phyloP scores from a whole-genome alignment of 2,329 filamentous ascomycete species.

The Neurospora crassa region DNA sequence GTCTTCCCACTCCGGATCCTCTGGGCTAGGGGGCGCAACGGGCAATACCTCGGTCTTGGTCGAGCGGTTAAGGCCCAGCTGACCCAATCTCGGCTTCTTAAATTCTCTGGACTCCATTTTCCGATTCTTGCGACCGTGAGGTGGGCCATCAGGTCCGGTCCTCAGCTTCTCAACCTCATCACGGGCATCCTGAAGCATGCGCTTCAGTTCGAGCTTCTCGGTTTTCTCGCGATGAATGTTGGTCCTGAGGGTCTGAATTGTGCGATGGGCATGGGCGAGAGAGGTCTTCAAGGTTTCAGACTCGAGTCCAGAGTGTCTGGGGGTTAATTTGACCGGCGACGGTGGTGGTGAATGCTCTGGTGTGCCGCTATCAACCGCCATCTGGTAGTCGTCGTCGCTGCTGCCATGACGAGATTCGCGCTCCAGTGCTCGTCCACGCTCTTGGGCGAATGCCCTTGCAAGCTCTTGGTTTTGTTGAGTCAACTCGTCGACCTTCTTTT shows the following conservation, averaged over 20 bases:
- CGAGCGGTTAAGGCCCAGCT: conserved; percentile 66
- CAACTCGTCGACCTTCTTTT: conserved; percentile 81
- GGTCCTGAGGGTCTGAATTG: conserved; percentile 90
- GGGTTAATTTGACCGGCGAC: conserved; percentile 85
- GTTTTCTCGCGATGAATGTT: conserved; percentile 97
- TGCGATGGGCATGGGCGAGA: conserved; percentile 85
- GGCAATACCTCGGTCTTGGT: conserved; percentile 61
- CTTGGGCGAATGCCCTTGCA: conserved; percentile 70
- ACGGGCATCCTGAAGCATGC: conserved; percentile 87
- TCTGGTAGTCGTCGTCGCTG: conserved; percentile 55
- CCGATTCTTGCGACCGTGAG: conserved; percentile 48
- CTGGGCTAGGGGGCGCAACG: conserved; percentile 26
- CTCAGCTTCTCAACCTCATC: conserved; percentile 77
- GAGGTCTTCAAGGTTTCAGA: conserved; percentile 93
- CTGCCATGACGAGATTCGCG: conserved; percentile 48
- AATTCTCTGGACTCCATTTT: conserved; percentile 57
- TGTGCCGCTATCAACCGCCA: conserved; percentile 58
- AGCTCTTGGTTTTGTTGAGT: conserved; percentile 85
- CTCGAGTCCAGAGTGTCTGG: conserved; percentile 84
- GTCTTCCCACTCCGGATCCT: conserved; percentile 89
- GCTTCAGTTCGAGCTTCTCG: conserved; percentile 90
- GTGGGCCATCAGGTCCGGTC: conserved; percentile 34
- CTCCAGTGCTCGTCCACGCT: conserved; percentile 58
- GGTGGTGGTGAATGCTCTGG: conserved; percentile 85
- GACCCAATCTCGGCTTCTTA: conserved; percentile 64